Evolutionary conservation across 805 yeast species (phyloP), one percentile per base, ranked within the genome.

Genomic region (Wickerhamomyces ciferrii): DNA sequence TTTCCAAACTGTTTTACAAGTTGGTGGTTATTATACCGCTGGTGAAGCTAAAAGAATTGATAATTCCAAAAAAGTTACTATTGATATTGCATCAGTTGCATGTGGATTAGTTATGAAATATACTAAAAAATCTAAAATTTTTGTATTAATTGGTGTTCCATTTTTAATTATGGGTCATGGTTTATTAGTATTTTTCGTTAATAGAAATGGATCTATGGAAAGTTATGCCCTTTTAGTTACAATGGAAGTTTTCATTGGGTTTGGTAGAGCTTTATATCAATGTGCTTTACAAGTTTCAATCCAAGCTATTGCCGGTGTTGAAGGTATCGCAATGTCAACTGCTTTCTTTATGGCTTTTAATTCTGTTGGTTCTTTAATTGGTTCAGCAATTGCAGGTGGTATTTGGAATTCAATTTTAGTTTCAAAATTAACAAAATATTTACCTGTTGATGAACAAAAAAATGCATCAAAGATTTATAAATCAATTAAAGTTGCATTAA

Each of bases 41-140:
- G 66, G 66, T 24, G 53, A 58, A 43, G 63, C 66, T 21, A 47
- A 56, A 15, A 61, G 67, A 54, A 53, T 65, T 40, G 62, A 63
- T 53, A 48, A 54, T 24, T 53, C 69, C 39, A 62, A 62, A 49
- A 63, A 60, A 48, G 61, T 50, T 37, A 50, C 59, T 15, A 23
- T 58, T 25, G 60, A 63, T 36, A 54, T 62, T 36, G 58, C 58
- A 18, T 51, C 60, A 18, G 53, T 63, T n/a, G 39, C 60, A 3
- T 47, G 47, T 36, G 66, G 67, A 47, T n/a, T 58, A 17, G 43
- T 45, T 8, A 61, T 62, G 66, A 61, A 60, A 49, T 61, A 56
- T 49, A 59, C 60, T 40, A 61, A 56, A 41, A 50, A 54, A 46
- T 50, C 66, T 14, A 62, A 60, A 44, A 46, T 61, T 11, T 58